Evolutionary conservation across 2,329 filamentous ascomycete species (phyloP), one percentile per base, ranked within the genome.

Genomic region (Penicillium sp.): DNA sequence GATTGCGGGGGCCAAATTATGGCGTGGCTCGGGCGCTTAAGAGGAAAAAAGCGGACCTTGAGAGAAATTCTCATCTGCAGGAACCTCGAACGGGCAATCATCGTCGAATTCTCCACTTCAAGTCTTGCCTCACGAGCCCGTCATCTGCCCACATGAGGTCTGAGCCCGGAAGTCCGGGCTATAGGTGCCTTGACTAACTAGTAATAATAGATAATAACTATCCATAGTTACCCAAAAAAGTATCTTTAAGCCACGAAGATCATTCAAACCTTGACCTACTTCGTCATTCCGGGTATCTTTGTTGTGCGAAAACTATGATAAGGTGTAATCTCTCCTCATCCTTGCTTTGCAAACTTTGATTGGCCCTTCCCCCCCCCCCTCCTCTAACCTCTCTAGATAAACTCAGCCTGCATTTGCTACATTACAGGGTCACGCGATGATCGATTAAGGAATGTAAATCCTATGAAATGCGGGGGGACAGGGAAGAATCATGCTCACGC

Each of bases 21-120:
- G 33, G 46, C 42, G 54, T 59, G 59, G 46, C 51, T 61, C 51
- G 56, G 53, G 59, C 59, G 59, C 49, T 64, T 66, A 54, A 45
- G 56, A 9, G 44, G 48, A 46, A 57, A 49, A 49, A 32, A 49
- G 54, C 8, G 45, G 48, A 27, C 42, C 15, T 43, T 20, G 31
- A 51, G 33, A 20, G 33, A 20, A 50, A 23, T 23, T 57, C 44
- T 43, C 45, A 44, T 46, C 50, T 60, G 57, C 57, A 60, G 57
- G 57, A 52, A 54, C 55, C 58, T 58, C 51, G 49, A 60, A 59
- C 23, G 39, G 58, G 58, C 41, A 60, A 55, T 39, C 42, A 49
- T 57, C 46, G 50, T 24, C 50, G 27, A 29, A 15, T 25, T 18
- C 33, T 47, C 49, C 44, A 46, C 46, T 25, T 28, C 15, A 4